Percentiles rank a stretch among this genome's conserved stretches.
These are phyloP conservation scores for Tolypocladium sp. DNA, from an alignment of 2,329 filamentous ascomycete genomes.

Conservation along the genomic window DNA sequence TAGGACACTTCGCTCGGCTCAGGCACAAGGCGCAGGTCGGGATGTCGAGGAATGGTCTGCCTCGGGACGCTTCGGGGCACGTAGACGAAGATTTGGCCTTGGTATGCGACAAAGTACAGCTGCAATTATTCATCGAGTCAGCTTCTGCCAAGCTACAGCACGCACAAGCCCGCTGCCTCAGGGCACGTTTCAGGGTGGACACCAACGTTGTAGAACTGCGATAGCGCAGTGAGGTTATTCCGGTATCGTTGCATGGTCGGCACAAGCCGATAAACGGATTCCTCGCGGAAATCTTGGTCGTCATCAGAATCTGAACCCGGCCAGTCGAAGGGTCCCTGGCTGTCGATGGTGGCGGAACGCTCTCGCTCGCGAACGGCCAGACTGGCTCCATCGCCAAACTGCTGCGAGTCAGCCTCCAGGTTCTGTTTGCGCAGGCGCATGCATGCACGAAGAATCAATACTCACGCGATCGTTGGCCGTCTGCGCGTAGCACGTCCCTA, in stretches of 20 bases:
- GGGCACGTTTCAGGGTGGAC: background rate
- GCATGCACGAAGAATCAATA: background rate
- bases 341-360: slow-evolving; percentile 6
- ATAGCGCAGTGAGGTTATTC: slow-evolving; percentile 49
- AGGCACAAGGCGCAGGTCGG: slow-evolving; percentile 42
- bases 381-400: slow-evolving; percentile 28
- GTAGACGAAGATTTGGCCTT: slow-evolving; percentile 48
- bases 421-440: background rate
- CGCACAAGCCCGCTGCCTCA: background rate
- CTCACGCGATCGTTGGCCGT: slow-evolving; percentile 26
- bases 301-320: slow-evolving; percentile 14
- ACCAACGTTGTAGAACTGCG: slow-evolving; percentile 45
- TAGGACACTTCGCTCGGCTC: slow-evolving; percentile 28
- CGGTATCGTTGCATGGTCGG: slow-evolving; percentile 31
- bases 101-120: slow-evolving; percentile 54
- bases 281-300: slow-evolving; percentile 5
- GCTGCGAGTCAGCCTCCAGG: background rate
- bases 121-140: slow-evolving; percentile 12
- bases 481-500: slow-evolving; percentile 28
- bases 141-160: background rate
- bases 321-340: slow-evolving; percentile 19
- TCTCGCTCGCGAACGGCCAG: slow-evolving; percentile 25
- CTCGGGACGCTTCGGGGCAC: slow-evolving; percentile 34
- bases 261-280: slow-evolving; percentile 19
- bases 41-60: slow-evolving; percentile 37